Evolutionary conservation across 1,284 basidiomycete species (phyloP).

Genomic region (Malassezia japonica): DNA sequence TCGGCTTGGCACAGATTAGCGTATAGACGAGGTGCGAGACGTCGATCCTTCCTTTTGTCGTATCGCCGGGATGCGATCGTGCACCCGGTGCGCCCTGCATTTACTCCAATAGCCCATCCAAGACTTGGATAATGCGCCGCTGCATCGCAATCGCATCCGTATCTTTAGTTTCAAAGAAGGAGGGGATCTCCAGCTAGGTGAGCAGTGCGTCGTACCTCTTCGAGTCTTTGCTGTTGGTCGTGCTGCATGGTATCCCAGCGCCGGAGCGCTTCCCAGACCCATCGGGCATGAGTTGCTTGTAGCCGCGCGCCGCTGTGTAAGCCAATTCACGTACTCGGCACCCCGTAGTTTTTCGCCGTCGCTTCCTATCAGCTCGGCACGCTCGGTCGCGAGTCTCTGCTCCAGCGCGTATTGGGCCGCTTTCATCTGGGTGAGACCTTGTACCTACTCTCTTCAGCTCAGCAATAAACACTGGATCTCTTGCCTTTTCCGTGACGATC

Average conservation of each 20-base stretch:
- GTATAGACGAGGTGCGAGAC: too few species aligned
- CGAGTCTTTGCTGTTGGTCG: slow-evolving; percentile 6
- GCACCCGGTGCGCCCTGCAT: neutral
- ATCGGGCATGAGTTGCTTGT: slow-evolving; percentile 9
- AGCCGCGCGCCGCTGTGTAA: slow-evolving; percentile 6
- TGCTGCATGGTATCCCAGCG: slow-evolving; percentile 6
- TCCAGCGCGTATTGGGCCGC: slow-evolving; percentile 7
- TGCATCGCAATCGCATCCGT: neutral
- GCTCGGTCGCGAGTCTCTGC: neutral
- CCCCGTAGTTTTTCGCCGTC: slow-evolving; percentile 7
- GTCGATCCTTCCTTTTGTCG: too few species aligned
- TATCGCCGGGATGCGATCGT: too few species aligned
- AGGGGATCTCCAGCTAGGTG: slow-evolving; percentile 6
- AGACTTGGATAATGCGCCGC: slow-evolving; percentile 1
- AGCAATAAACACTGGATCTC: neutral
- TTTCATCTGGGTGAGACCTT: slow-evolving; percentile 1
- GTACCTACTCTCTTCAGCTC: slow-evolving; percentile 1
- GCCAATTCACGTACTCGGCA: slow-evolving; percentile 3
- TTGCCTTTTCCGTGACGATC: neutral
- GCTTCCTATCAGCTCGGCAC: neutral
- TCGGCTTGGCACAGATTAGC: too few species aligned
- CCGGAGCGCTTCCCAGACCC: slow-evolving; percentile 17
- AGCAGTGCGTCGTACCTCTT: neutral
- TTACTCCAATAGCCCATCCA: neutral
- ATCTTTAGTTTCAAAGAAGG: slow-evolving; percentile 12